These are phyloP conservation scores for Aureobasidium lini DNA, from an alignment of 2,329 filamentous ascomycete genomes.

Conservation along the genomic window DNA sequence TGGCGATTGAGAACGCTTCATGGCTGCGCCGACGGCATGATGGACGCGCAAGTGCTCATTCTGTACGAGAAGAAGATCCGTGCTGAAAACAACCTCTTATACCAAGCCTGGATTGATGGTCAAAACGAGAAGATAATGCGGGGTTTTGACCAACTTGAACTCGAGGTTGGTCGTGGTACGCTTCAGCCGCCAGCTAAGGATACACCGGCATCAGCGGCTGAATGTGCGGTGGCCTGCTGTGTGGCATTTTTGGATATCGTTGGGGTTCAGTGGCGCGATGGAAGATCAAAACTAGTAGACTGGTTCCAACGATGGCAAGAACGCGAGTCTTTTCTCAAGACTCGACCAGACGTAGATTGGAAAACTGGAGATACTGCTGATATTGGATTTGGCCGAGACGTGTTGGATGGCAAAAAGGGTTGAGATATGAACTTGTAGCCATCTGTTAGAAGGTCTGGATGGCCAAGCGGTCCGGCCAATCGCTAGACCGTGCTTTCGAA, in stretches of 20 bases:
- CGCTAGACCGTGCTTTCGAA: not conserved
- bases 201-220: conserved; percentile 9
- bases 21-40: not conserved
- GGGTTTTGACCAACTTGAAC: not conserved
- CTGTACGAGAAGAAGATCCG: conserved; percentile 11
- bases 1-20: conserved; percentile 5
- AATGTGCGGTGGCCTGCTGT: conserved; percentile 9
- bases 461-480: not conserved
- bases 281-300: not conserved
- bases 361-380: not conserved
- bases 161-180: not conserved
- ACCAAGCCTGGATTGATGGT: conserved; percentile 4
- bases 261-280: conserved; percentile 3
- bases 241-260: not conserved
- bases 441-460: not conserved
- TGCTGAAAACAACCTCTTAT: conserved; percentile 3
- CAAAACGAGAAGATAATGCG: conserved; percentile 5
- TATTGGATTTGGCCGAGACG: not conserved
- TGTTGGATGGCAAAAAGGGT: not conserved
- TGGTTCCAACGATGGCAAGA: conserved; percentile 7
- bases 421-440: not conserved
- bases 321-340: conserved; percentile 1
- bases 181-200: not conserved
- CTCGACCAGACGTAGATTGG: not conserved
- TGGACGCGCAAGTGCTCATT: conserved; percentile 7